Evolutionary conservation across 208 protist species (phyloP).

Genomic region (Crithidia sp.): DNA sequence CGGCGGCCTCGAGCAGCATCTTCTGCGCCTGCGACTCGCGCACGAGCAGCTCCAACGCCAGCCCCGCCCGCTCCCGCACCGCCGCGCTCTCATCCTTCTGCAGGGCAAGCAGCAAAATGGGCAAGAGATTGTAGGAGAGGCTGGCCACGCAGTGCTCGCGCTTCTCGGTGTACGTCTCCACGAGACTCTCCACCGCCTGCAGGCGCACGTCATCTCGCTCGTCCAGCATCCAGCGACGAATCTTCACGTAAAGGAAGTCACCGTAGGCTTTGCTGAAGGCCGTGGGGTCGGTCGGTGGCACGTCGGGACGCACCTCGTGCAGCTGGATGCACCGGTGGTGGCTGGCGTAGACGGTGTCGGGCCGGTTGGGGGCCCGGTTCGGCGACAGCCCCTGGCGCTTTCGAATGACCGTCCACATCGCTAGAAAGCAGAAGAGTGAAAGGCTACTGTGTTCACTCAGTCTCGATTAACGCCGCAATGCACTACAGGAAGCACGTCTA

Average conservation of each 20-base stretch:
- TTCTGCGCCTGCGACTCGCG: slow-evolving; percentile 53
- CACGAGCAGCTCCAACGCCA: slow-evolving; percentile 69
- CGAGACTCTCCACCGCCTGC: slow-evolving; percentile 70
- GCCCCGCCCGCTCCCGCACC: slow-evolving; percentile 68
- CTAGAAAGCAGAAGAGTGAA: too few species aligned
- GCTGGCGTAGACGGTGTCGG: slow-evolving; percentile 26
- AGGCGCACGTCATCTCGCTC: slow-evolving; percentile 51
- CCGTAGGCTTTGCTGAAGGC: slow-evolving; percentile 73
- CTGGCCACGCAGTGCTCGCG: slow-evolving; percentile 67
- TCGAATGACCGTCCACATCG: slow-evolving; percentile 85
- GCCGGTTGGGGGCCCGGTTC: slow-evolving; percentile 26
- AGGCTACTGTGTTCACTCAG: too few species aligned
- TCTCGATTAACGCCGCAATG: too few species aligned
- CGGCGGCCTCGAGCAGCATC: slow-evolving; percentile 43
- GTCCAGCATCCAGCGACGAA: slow-evolving; percentile 70
- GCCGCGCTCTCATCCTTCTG: slow-evolving; percentile 57
- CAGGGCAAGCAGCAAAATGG: slow-evolving; percentile 60
- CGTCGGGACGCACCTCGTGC: slow-evolving; percentile 72
- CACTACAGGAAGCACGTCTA: too few species aligned
- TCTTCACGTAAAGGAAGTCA: slow-evolving; percentile 69
- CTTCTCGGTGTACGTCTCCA: slow-evolving; percentile 75
- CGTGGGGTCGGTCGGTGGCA: slow-evolving; percentile 62
- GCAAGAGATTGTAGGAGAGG: slow-evolving; percentile 57
- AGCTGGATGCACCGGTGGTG: slow-evolving; percentile 77
- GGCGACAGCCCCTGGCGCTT: slow-evolving; percentile 52